Evolutionary conservation across 192 early-diverging fungal genomes (phyloP).

Genomic region (Geosiphon pyriformis): DNA sequence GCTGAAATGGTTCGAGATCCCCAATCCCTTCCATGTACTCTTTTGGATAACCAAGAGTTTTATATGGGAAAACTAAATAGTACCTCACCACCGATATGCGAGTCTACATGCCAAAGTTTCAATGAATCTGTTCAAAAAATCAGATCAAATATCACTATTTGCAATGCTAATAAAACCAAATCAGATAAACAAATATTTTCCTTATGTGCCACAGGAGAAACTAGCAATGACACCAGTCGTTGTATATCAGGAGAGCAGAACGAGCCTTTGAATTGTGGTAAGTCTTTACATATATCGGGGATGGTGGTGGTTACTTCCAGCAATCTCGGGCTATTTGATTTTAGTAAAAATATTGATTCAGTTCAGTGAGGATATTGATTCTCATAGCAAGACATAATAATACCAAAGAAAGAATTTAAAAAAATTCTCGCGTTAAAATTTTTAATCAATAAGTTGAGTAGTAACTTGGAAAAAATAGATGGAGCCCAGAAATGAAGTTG

Average conservation of each 20-base stretch:
- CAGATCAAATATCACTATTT: background rate
- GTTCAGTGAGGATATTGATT: too few species aligned
- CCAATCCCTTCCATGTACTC: background rate
- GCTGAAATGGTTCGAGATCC: constrained; percentile 6
- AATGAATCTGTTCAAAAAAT: background rate
- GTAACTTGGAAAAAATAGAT: too few species aligned
- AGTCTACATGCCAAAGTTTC: constrained; percentile 1
- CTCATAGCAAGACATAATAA: too few species aligned
- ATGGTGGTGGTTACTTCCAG: too few species aligned
- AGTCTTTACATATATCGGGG: constrained; percentile 1
- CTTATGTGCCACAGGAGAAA: background rate
- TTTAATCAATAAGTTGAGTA: too few species aligned
- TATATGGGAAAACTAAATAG: background rate
- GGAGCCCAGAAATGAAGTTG: too few species aligned
- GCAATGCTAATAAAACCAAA: background rate
- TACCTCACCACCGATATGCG: background rate
- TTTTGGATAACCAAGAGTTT: background rate
- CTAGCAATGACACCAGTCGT: background rate
- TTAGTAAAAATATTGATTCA: too few species aligned
- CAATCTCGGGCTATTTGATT: too few species aligned
- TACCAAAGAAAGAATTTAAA: too few species aligned
- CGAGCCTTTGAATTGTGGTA: constrained; percentile 18
- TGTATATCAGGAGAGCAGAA: constrained; percentile 21
- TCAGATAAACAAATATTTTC: background rate
- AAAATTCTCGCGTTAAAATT: too few species aligned